phyloP scores from a whole-genome alignment of 345 rosid species.

The Brassica rapa region DNA sequence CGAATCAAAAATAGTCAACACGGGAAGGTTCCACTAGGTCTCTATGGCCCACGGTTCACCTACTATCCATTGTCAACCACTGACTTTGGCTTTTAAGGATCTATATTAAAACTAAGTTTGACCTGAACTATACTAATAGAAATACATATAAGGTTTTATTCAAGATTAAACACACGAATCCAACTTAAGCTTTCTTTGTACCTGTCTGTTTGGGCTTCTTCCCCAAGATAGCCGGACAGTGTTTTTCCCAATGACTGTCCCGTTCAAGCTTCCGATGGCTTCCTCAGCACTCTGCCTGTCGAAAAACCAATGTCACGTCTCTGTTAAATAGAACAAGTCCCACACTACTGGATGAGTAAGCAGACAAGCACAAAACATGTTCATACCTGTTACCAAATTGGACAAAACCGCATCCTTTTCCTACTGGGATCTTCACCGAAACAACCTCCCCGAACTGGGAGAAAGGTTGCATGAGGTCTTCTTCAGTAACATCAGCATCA shows the following conservation, averaged over 20 bases:
- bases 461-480: constrained; percentile 78
- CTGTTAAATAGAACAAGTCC: constrained; percentile 4
- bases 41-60: constrained; percentile 26
- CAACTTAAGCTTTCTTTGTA: constrained; percentile 21
- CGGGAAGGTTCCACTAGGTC: constrained; percentile 16
- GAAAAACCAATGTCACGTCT: constrained; percentile 21
- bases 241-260: constrained; percentile 75
- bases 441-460: constrained; percentile 76
- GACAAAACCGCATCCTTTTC: constrained; percentile 90
- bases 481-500: constrained; percentile 73
- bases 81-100: constrained; percentile 13
- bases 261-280: constrained; percentile 66
- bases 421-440: constrained; percentile 80
- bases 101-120: not conserved
- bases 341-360: not conserved
- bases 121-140: not conserved
- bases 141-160: constrained; percentile 8
- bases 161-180: not conserved
- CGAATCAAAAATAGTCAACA: constrained; percentile 18
- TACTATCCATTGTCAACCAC: constrained; percentile 28
- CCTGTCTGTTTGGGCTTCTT: constrained; percentile 80
- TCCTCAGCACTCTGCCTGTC: constrained; percentile 77
- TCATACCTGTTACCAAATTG: constrained; percentile 69
- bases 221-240: constrained; percentile 91
- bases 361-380: not conserved